phyloP scores from a whole-genome alignment of 257 asterid species.

The Capsicum baccatum region DNA sequence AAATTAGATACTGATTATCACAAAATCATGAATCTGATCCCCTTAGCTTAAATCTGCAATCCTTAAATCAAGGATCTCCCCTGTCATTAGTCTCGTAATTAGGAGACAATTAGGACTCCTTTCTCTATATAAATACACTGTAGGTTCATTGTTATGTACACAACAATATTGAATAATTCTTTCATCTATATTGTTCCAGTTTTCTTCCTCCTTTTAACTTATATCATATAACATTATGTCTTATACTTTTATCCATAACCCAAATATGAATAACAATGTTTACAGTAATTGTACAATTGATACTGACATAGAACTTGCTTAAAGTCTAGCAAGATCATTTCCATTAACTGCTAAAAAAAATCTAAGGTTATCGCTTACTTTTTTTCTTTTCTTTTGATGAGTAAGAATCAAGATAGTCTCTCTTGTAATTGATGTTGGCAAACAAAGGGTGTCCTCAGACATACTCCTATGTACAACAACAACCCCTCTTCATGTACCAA shows the following conservation, averaged over 20 bases:
- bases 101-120: too few species aligned
- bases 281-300: not conserved
- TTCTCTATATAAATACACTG: too few species aligned
- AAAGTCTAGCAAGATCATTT: constrained; percentile 21
- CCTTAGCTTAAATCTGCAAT: too few species aligned
- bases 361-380: not conserved
- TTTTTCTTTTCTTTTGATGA: not conserved
- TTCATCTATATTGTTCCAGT: too few species aligned
- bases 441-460: not conserved
- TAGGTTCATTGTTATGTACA: too few species aligned
- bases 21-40: too few species aligned
- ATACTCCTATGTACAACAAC: constrained; percentile 25
- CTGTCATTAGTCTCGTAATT: too few species aligned
- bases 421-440: not conserved
- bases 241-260: constrained; percentile 13
- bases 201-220: too few species aligned
- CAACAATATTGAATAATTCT: too few species aligned
- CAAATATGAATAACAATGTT: constrained; percentile 1
- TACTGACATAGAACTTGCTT: not conserved
- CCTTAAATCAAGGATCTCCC: too few species aligned
- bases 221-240: not conserved
- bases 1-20: too few species aligned
- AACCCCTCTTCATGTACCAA: not conserved
- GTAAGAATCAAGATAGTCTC: constrained; percentile 17
- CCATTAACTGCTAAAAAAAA: constrained; percentile 1